Evolutionary conservation across 2,329 filamentous ascomycete genomes (phyloP).

Genomic region (Fusarium dlaminii): DNA sequence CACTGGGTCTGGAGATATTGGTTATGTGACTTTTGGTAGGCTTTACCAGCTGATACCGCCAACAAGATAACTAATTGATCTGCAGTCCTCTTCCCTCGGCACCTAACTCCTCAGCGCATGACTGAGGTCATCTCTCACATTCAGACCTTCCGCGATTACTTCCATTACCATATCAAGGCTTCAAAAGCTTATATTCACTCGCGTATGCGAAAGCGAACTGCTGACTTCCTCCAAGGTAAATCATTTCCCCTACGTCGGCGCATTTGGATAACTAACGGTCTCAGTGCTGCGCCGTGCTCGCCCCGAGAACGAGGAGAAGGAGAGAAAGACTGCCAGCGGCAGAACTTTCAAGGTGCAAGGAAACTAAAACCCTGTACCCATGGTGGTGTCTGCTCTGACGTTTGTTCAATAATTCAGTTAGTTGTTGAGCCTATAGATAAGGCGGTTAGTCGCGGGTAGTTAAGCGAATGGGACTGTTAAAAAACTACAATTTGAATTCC

Average conservation of each 20-base stretch:
- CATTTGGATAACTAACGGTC: slow-evolving; percentile 40
- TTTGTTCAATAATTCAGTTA: slow-evolving; percentile 14
- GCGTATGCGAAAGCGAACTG: slow-evolving; percentile 95
- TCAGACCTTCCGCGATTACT: slow-evolving; percentile 99
- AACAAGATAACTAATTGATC: slow-evolving; percentile 28
- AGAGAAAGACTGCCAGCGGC: slow-evolving; percentile 97
- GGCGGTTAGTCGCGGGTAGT: slow-evolving; percentile 13
- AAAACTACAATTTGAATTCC: slow-evolving; percentile 28
- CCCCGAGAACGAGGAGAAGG: slow-evolving; percentile 95
- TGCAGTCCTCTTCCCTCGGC: slow-evolving; percentile 91
- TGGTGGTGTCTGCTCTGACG: slow-evolving; percentile 8
- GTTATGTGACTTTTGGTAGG: slow-evolving; percentile 96
- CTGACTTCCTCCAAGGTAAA: slow-evolving; percentile 96
- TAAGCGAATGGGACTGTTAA: slow-evolving; percentile 40
- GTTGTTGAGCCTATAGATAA: slow-evolving; percentile 9
- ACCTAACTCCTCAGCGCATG: slow-evolving; percentile 89
- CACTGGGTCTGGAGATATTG: slow-evolving; percentile 83
- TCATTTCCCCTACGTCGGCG: not conserved
- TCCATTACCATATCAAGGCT: slow-evolving; percentile 99
- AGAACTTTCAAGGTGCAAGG: slow-evolving; percentile 79
- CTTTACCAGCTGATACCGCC: not conserved
- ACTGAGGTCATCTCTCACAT: slow-evolving; percentile 98
- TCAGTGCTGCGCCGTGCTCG: slow-evolving; percentile 93
- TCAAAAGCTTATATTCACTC: slow-evolving; percentile 99
- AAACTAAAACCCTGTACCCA: slow-evolving; percentile 37